These are phyloP conservation scores for Rhynchospora breviuscula DNA, from an alignment of 176 grass and related monocot genomes.

Conservation along the genomic window DNA sequence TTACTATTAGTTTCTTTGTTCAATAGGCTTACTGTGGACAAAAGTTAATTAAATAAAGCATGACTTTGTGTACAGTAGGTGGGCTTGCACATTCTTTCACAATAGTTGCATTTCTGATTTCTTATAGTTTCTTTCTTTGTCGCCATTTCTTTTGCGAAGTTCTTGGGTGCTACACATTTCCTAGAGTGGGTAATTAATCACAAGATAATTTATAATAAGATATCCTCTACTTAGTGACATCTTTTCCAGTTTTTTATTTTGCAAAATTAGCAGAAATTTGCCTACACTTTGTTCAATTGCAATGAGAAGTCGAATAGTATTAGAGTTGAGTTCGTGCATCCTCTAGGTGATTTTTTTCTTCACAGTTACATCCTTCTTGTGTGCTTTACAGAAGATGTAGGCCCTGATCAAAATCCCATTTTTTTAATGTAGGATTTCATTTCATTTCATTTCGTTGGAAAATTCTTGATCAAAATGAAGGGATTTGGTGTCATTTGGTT, in stretches of 20 bases:
- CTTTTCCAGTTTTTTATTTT: background rate
- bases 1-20: background rate
- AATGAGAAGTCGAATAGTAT: background rate
- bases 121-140: background rate
- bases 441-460: no score
- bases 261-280: background rate
- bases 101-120: background rate
- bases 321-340: background rate
- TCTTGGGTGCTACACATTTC: background rate
- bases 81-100: background rate
- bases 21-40: background rate
- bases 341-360: background rate
- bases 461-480: no score
- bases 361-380: background rate
- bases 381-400: background rate
- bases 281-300: background rate
- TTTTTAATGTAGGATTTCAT: no score
- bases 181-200: background rate
- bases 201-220: background rate
- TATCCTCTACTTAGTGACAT: background rate
- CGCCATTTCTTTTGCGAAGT: background rate
- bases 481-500: no score
- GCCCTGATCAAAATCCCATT: no score
- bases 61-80: background rate
- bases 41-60: background rate